phyloP scores from a whole-genome alignment of 148 eudicot genomes.

The Pouteria glomerata region DNA sequence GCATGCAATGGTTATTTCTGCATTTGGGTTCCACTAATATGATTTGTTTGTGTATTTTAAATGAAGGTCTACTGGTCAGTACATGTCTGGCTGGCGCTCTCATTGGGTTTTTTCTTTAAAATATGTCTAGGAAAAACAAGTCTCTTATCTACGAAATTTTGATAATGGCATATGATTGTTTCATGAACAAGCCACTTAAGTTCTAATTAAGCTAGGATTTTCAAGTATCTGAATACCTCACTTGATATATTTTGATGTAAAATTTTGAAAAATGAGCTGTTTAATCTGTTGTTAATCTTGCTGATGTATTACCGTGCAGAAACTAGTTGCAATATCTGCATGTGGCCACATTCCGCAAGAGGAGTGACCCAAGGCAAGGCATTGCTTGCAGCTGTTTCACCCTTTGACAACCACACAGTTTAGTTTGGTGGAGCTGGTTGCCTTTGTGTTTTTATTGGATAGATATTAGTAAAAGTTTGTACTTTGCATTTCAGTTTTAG shows the following conservation, averaged over 20 bases:
- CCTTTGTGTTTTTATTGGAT: too few species aligned
- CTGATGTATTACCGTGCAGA: constrained; percentile 69
- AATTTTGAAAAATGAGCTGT: background rate
- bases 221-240: background rate
- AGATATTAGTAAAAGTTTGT: constrained; percentile 11
- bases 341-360: constrained; percentile 99
- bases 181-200: background rate
- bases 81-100: too few species aligned
- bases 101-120: too few species aligned
- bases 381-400: constrained; percentile 75
- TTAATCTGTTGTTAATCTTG: too few species aligned
- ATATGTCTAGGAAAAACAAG: background rate
- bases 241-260: background rate
- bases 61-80: too few species aligned
- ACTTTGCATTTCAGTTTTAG: background rate
- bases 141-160: background rate
- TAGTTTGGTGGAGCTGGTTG: too few species aligned
- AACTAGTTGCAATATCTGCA: constrained; percentile 87
- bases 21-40: too few species aligned
- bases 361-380: constrained; percentile 98
- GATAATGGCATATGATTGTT: too few species aligned
- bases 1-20: too few species aligned
- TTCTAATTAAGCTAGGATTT: background rate
- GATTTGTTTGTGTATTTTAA: too few species aligned
- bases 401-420: constrained; percentile 74